Conservation (phyloP, 805 yeast genomes). For the Metschnikowia lochheadii region DNA sequence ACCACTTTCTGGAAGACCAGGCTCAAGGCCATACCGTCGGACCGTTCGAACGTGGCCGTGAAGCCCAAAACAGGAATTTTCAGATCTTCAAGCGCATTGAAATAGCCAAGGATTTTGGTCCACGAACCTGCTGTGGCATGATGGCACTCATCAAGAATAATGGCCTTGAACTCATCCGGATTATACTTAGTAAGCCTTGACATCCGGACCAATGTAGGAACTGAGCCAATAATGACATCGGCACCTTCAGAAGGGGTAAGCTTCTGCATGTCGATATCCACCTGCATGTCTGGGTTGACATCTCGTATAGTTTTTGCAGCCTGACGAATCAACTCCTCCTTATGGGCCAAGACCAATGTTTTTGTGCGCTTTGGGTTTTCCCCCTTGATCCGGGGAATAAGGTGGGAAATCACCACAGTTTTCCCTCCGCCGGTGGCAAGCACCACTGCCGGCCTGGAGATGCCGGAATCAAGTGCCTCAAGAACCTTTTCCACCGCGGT, state of each 20-base stretch:
- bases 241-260: conserved; percentile 39
- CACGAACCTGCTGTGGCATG: conserved; percentile 79
- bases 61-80: conserved; percentile 69
- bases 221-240: conserved; percentile 75
- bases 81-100: conserved; percentile 45
- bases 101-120: conserved; percentile 51
- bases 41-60: conserved; percentile 80
- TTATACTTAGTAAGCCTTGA: conserved; percentile 49
- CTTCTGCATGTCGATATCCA: conserved; percentile 70
- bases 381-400: conserved; percentile 45
- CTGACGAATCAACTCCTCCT: conserved; percentile 74
- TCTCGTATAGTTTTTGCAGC: conserved; percentile 48
- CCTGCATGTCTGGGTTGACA: conserved; percentile 47
- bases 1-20: conserved; percentile 68
- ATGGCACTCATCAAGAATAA: conserved; percentile 89
- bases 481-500: conserved; percentile 62
- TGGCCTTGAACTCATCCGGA: conserved; percentile 60
- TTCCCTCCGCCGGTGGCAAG: conserved; percentile 96
- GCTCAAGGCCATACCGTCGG: conserved; percentile 61
- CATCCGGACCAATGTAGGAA: conserved; percentile 53
- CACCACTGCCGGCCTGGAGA: conserved; percentile 68
- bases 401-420: conserved; percentile 68
- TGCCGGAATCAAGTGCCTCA: conserved; percentile 42
- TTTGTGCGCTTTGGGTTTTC: conserved; percentile 16
- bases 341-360: conserved; percentile 69